These are phyloP conservation scores for Heracleum sosnowskyi DNA, from an alignment of 129 eudicot genomes.

Conservation along the genomic window DNA sequence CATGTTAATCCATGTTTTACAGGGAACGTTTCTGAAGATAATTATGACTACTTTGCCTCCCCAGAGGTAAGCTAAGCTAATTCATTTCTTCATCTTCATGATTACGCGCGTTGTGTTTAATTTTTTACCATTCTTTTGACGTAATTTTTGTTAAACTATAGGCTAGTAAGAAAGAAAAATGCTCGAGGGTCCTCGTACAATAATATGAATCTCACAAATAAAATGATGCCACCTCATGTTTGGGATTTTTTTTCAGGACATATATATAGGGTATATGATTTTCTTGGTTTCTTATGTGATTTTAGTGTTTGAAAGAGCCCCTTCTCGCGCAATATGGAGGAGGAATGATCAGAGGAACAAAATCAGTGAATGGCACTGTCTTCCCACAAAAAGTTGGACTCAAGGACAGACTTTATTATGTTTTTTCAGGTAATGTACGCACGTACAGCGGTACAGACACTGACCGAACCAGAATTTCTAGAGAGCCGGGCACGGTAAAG, in stretches of 20 bases:
- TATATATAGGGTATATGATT: too few relatives aligned
- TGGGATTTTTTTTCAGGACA: too few relatives aligned
- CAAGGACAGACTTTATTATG: background rate
- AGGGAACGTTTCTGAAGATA: background rate
- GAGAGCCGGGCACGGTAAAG: too few relatives aligned
- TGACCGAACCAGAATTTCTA: too few relatives aligned
- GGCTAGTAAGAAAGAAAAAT: too few relatives aligned
- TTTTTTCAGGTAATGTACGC: background rate
- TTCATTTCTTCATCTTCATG: background rate
- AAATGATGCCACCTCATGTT: too few relatives aligned
- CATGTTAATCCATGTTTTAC: background rate
- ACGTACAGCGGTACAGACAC: background rate
- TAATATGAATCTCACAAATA: too few relatives aligned
- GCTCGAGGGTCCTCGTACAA: too few relatives aligned
- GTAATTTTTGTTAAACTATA: too few relatives aligned
- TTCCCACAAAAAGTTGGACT: conserved; percentile 5
- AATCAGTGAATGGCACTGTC: background rate
- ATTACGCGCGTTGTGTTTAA: too few relatives aligned
- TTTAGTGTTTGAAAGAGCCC: conserved; percentile 9
- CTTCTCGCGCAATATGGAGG: conserved; percentile 5
- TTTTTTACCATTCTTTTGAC: too few relatives aligned
- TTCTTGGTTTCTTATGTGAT: background rate
- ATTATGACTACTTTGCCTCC: background rate
- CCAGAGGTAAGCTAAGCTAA: background rate
- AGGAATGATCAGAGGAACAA: background rate